These are phyloP conservation scores for Irineochytrium annulatum DNA, from an alignment of 192 early-diverging fungal genomes.

Conservation along the genomic window DNA sequence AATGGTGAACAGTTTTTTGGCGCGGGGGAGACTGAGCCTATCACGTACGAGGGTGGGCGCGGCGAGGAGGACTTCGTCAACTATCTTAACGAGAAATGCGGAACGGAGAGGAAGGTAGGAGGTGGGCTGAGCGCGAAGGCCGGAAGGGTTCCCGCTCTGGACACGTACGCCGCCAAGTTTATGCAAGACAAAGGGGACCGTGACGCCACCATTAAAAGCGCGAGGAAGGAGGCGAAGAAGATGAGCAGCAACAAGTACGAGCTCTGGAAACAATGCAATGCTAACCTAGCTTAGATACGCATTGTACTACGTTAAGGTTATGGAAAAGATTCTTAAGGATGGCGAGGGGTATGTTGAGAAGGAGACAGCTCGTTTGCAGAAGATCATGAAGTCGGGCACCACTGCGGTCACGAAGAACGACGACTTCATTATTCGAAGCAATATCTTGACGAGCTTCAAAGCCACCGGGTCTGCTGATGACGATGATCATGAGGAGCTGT, in stretches of 20 bases:
- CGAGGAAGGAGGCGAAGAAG: constrained; percentile 37
- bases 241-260: constrained; percentile 36
- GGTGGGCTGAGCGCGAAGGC: constrained; percentile 67
- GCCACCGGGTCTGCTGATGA: background rate
- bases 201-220: constrained; percentile 39
- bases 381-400: constrained; percentile 67
- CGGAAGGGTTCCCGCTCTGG: constrained; percentile 59
- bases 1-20: constrained; percentile 56
- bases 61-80: constrained; percentile 66
- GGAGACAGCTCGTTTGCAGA: constrained; percentile 77
- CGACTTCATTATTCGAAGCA: constrained; percentile 80
- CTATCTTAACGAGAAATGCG: constrained; percentile 82
- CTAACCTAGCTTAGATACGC: constrained; percentile 51
- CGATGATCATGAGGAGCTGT: constrained; percentile 16
- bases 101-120: constrained; percentile 67
- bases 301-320: constrained; percentile 85
- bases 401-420: constrained; percentile 71
- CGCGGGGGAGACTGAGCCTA: constrained; percentile 54
- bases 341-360: constrained; percentile 66
- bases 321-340: constrained; percentile 76
- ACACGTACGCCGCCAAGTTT: constrained; percentile 59
- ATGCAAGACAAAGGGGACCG: constrained; percentile 47
- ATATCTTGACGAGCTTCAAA: constrained; percentile 62
- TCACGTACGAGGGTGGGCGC: constrained; percentile 72
- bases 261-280: background rate